These are phyloP conservation scores for Actinomucor elegans DNA, from an alignment of 371 early-diverging fungal genomes.

Conservation along the genomic window DNA sequence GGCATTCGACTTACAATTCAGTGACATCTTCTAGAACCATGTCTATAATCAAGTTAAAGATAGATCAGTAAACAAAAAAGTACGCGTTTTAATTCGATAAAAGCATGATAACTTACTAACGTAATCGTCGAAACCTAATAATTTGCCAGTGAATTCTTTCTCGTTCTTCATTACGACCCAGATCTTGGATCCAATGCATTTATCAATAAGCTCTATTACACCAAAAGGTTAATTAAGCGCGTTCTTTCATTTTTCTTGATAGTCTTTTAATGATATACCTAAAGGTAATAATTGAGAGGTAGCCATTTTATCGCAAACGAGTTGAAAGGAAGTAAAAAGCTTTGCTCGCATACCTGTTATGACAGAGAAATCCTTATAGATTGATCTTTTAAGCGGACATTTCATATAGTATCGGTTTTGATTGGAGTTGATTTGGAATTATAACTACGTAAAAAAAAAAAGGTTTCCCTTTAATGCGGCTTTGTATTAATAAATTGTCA, in stretches of 20 bases:
- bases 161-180: conserved; percentile 97
- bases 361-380: no score
- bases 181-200: conserved; percentile 95
- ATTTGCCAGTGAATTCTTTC: conserved; percentile 93
- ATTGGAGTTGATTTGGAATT: no score
- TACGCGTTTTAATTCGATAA: no score
- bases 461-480: no score
- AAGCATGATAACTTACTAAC: conserved; percentile 78
- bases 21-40: conserved; percentile 97
- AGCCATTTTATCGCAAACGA: conserved; percentile 31
- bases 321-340: no score
- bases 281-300: conserved; percentile 50
- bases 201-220: conserved; percentile 96
- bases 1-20: conserved; percentile 46
- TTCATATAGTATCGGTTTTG: no score
- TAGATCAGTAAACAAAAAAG: not conserved
- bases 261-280: conserved; percentile 16
- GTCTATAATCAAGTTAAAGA: conserved; percentile 50
- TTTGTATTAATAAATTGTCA: no score
- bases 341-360: not conserved
- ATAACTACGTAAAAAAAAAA: no score
- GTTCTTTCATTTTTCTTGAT: not conserved
- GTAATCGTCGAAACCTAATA: conserved; percentile 97
- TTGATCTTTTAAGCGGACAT: no score
- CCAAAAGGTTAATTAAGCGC: not conserved